Base-by-base conservation (phyloP, 176 grass and related monocot genomes). In the Oryza officinalis region DNA sequence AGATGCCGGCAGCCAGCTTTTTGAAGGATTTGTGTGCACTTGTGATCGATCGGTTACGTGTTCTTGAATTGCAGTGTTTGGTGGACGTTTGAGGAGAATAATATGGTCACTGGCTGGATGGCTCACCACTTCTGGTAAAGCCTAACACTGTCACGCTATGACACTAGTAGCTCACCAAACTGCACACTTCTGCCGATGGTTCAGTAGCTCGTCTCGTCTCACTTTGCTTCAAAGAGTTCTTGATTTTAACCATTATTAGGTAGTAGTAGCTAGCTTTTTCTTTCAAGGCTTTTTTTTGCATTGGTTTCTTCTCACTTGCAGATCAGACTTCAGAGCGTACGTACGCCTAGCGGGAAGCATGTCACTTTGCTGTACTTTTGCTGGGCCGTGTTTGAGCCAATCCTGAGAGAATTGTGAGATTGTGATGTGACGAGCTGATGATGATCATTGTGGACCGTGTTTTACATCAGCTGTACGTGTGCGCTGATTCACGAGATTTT, bases 81-180 rank as follows among this genome's bases (percentile, higher is more conserved):
- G 41, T 65, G 74, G 63, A 43, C 27, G 77, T 32, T 31, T 71
- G 40, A 44, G 35, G 35, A 23, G 32, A 79, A 67, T 38, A 38
- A 18, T 72, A 44, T 59, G 79, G 67, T 20, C 47, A 20, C 35
- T 37, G 35, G 35, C 47, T 69, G 50, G 77, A 50, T 50, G 15
- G 13, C 33, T 52, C 45, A 47, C 81, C 49, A 15, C 63, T 65
- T 85, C 71, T 81, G 78, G 78, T 82, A 81, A 86, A 63, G 78
- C 28, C 13, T 30, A 81, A 74, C 31, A 18, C 43, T 59, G 6
- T 20, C 50, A 52, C 47, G 47, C 47, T 5, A 4, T 52, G 47
- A 63, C 18, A 73, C 40, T 45, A 37, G 78, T 67, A 72, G 83
- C 60, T 86, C 73, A 86, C 83, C 88, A 82, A 90, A 82, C 79